phyloP scores from a whole-genome alignment of 2,329 filamentous ascomycete genomes.

The Neonectria hederae region DNA sequence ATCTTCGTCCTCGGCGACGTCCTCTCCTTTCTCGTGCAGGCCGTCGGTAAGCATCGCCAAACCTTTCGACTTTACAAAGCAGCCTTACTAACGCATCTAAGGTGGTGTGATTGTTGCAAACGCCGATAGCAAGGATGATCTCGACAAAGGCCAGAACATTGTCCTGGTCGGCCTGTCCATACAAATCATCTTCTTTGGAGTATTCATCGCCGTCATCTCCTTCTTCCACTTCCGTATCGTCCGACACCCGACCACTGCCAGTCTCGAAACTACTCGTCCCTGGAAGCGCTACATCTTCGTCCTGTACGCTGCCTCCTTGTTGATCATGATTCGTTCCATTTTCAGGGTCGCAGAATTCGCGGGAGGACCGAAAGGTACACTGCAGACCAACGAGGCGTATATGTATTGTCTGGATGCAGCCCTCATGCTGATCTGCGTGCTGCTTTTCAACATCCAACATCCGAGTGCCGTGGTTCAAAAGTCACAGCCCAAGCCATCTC shows the following conservation, averaged over 20 bases:
- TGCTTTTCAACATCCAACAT: slow-evolving; percentile 15
- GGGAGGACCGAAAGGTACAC: not conserved
- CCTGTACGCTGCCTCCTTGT: slow-evolving; percentile 47
- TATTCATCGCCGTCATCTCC: slow-evolving; percentile 57
- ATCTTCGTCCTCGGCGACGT: slow-evolving; percentile 47
- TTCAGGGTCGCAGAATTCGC: slow-evolving; percentile 7
- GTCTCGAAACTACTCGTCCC: not conserved
- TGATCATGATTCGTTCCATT: slow-evolving; percentile 48
- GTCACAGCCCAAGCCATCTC: not conserved
- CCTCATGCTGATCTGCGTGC: slow-evolving; percentile 6
- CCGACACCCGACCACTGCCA: slow-evolving; percentile 25
- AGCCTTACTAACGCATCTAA: not conserved
- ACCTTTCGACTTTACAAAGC: not conserved
- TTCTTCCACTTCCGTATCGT: slow-evolving; percentile 52
- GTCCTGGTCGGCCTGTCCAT: slow-evolving; percentile 62
- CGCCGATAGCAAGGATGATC: slow-evolving; percentile 34
- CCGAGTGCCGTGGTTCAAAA: slow-evolving; percentile 2
- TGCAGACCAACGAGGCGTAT: slow-evolving; percentile 3
- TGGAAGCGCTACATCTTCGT: slow-evolving; percentile 48
- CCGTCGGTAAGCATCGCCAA: slow-evolving; percentile 24
- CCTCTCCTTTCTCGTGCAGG: slow-evolving; percentile 43
- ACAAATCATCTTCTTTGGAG: slow-evolving; percentile 62
- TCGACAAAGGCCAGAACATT: slow-evolving; percentile 53
- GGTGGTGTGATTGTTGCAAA: slow-evolving; percentile 29
- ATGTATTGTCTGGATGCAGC: slow-evolving; percentile 10